Base-by-base conservation (phyloP, 139 green algal species). In the Edaphochlamys debaryana region DNA sequence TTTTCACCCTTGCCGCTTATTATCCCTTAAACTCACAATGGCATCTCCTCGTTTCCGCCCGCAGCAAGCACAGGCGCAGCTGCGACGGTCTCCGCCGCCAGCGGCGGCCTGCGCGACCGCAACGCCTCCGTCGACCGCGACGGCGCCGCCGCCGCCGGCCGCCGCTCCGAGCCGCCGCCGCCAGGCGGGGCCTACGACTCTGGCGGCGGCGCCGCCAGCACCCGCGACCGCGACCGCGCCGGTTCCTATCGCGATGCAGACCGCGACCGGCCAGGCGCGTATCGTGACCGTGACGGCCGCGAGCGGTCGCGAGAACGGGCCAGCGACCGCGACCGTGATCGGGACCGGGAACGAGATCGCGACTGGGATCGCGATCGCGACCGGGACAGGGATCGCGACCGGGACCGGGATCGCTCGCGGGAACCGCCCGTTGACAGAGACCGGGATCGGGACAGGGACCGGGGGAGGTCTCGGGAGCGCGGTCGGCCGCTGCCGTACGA, bases 101-200 rank as follows among this genome's bases (percentile, higher is more conserved):
- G 38, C 38, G 30, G 38, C 68, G 40, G 29, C 9, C 20, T 2
- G 8, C 50, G 50, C 50, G 50, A 67, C 41, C 71, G 71, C 1
- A 48, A 48, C 48, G 71, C 71, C 3, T 79, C 71, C 34, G 71
- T n/a, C 7, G 71, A 79, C 22, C 71, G 15, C 41, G 68, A 56
- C 45, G 63, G 45, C 41, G n/a, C 30, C 15, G 11, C 48, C 48
- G 15, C 48, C 11, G 48, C 48, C 48, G 9, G 11, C 48, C 48
- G 48, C 48, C 11, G 48, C 48, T 54, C 48, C 48, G 15, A 9
- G 48, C 48, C 11, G 48, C 48, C 15, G 9, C 48, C 9, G 15
- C 48, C 15, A 17, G 2, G 50, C 50, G 25, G 50, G 50, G 50
- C 20, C 50, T 19, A 58, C 50, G 25, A 22, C 50, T 58, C 50